Evolutionary conservation across 2,329 filamentous ascomycete genomes (phyloP).

Genomic region (Exutisphaerella laricina): DNA sequence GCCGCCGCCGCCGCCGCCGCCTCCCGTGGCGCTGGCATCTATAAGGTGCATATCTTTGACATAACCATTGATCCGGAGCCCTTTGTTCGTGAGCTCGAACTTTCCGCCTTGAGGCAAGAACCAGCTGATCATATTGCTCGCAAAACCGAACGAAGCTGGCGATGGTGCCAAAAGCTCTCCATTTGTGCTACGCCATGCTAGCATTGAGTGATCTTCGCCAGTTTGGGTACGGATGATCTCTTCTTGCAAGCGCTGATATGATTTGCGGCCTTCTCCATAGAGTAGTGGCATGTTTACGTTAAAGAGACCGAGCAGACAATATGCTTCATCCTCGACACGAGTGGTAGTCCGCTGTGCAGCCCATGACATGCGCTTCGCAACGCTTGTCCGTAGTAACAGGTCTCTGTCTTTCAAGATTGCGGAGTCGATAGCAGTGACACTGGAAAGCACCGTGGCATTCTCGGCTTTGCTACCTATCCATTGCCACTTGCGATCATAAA

Average conservation of each 20-base stretch:
- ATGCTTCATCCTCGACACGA: conserved; percentile 39
- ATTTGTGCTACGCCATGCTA: conserved; percentile 1
- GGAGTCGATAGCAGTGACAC: background rate
- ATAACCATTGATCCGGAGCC: conserved; percentile 2
- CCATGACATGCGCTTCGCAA: conserved; percentile 9
- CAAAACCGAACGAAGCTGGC: background rate
- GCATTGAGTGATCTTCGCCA: conserved; percentile 7
- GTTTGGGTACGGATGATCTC: conserved; percentile 8
- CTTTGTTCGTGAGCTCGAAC: conserved; percentile 3
- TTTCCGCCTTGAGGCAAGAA: background rate
- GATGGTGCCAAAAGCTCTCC: background rate
- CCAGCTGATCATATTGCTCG: conserved; percentile 1
- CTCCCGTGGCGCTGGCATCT: no score
- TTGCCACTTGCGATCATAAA: conserved; percentile 1
- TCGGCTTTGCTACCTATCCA: background rate
- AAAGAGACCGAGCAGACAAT: conserved; percentile 43
- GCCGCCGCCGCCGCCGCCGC: no score
- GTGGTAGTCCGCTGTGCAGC: conserved; percentile 10
- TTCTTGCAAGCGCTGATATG: conserved; percentile 6
- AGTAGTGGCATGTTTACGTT: conserved; percentile 41
- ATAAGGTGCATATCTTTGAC: no score
- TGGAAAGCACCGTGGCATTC: background rate
- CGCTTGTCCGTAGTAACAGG: background rate
- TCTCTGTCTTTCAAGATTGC: background rate
- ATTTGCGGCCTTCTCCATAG: conserved; percentile 34